Evolutionary conservation across 2,329 filamentous ascomycete species (phyloP).

Genomic region (Stemphylium lycopersici): DNA sequence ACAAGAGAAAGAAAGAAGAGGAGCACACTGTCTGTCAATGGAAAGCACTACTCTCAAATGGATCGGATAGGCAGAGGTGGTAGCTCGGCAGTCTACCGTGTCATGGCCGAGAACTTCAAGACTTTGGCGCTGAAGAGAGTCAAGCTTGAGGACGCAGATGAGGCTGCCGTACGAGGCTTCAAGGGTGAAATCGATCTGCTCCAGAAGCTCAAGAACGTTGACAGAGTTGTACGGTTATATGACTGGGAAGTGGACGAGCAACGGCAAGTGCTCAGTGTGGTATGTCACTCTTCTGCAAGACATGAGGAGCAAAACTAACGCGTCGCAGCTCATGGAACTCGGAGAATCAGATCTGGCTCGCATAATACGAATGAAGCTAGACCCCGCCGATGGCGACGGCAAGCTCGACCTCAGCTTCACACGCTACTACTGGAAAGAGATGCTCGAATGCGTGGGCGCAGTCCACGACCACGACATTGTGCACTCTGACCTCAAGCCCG

Average conservation of each 20-base stretch:
- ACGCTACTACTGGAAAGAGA: constrained; percentile 99
- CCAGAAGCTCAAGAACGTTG: constrained; percentile 79
- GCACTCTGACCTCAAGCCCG: constrained; percentile 94
- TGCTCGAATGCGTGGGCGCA: constrained; percentile 91
- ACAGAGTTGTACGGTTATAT: constrained; percentile 86
- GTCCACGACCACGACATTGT: constrained; percentile 93
- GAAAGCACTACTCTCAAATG: constrained; percentile 86
- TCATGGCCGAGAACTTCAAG: constrained; percentile 96
- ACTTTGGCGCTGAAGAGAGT: constrained; percentile 95
- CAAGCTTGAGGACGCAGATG: constrained; percentile 87
- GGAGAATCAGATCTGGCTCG: constrained; percentile 93
- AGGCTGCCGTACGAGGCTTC: constrained; percentile 80
- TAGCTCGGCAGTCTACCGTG: constrained; percentile 91
- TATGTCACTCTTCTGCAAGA: constrained; percentile 54
- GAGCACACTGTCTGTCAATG: constrained; percentile 86
- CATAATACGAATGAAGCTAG: constrained; percentile 74
- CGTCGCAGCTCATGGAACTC: constrained; percentile 85
- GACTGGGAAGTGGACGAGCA: constrained; percentile 95
- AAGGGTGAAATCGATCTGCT: constrained; percentile 95
- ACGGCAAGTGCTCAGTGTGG: constrained; percentile 85
- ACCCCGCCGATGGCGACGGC: constrained; percentile 51
- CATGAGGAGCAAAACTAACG: constrained; percentile 12
- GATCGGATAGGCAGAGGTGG: constrained; percentile 92
- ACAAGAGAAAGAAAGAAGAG: constrained; percentile 73
- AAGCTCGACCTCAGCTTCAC: constrained; percentile 88